Evolutionary conservation across 805 yeast genomes (phyloP).

Genomic region (Saturnispora quitensis): DNA sequence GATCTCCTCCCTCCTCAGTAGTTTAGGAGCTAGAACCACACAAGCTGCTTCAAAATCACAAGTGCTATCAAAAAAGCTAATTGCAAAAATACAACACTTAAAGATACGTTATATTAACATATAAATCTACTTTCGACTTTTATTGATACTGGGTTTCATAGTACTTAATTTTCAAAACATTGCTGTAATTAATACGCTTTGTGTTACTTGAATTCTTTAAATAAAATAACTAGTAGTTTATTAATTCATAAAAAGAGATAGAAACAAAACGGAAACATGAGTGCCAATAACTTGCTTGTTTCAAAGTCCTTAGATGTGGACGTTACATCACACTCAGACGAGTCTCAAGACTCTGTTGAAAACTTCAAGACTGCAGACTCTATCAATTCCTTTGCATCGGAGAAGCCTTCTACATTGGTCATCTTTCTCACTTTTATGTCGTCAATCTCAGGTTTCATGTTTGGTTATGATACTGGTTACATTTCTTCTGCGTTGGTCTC

Average conservation of each 20-base stretch:
- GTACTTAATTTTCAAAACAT: background rate
- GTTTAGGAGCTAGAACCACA: background rate
- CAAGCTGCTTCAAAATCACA: background rate
- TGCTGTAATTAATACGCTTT: background rate
- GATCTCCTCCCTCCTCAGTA: no score
- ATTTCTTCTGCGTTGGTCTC: slow-evolving; percentile 89
- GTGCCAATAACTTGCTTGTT: background rate
- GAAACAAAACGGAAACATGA: background rate
- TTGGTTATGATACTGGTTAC: slow-evolving; percentile 97
- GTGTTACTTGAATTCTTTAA: background rate
- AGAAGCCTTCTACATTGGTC: slow-evolving; percentile 54
- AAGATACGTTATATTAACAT: no score
- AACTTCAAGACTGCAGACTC: slow-evolving; percentile 6
- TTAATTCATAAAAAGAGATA: background rate
- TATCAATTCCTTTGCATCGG: slow-evolving; percentile 31
- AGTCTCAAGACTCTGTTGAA: slow-evolving; percentile 2
- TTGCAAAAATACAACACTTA: background rate
- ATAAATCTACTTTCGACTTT: background rate
- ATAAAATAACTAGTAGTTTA: background rate
- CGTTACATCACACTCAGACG: slow-evolving; percentile 3
- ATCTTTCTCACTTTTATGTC: slow-evolving; percentile 63
- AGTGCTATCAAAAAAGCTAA: background rate
- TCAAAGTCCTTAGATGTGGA: background rate
- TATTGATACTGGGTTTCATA: background rate
- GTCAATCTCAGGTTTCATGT: slow-evolving; percentile 91